These are phyloP conservation scores for Colletotrichum sp. DNA, from an alignment of 2,329 filamentous ascomycete genomes.

Conservation along the genomic window DNA sequence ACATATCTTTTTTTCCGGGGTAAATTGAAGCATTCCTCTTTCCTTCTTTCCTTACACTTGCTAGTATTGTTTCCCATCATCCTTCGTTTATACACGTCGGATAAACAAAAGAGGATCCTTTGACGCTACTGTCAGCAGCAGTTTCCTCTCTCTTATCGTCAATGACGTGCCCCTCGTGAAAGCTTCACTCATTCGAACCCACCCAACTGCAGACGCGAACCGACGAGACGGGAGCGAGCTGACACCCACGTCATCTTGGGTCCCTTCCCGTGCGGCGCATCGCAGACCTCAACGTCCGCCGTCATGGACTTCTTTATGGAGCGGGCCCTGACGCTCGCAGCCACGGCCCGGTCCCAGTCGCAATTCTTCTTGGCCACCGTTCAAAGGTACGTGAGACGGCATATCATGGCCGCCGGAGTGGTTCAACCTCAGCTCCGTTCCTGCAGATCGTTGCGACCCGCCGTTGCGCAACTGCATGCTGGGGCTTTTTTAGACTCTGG, in stretches of 20 bases:
- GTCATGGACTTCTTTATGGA: slow-evolving; percentile 2
- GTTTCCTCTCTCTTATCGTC: not conserved
- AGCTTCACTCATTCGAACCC: not conserved
- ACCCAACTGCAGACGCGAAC: not conserved
- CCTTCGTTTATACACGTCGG: not conserved
- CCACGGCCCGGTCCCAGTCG: not conserved
- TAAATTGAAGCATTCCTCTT: not conserved
- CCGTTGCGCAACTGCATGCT: not conserved
- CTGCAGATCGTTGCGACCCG: not conserved
- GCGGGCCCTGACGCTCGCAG: slow-evolving; percentile 8
- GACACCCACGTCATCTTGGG: not conserved
- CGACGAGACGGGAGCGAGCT: not conserved
- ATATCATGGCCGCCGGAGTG: not conserved
- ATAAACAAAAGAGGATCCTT: not conserved
- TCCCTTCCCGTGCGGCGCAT: not conserved
- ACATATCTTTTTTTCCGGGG: not conserved
- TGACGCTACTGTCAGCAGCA: not conserved
- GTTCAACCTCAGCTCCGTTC: not conserved
- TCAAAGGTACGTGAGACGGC: not conserved
- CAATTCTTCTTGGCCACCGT: not conserved
- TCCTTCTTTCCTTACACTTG: not conserved
- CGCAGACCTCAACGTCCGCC: not conserved
- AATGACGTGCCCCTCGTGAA: slow-evolving; percentile 11
- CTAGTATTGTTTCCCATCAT: not conserved
- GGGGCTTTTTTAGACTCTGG: not conserved